These are phyloP conservation scores for Phylloporus sp. DNA, from an alignment of 768 basidiomycete species.

Conservation along the genomic window DNA sequence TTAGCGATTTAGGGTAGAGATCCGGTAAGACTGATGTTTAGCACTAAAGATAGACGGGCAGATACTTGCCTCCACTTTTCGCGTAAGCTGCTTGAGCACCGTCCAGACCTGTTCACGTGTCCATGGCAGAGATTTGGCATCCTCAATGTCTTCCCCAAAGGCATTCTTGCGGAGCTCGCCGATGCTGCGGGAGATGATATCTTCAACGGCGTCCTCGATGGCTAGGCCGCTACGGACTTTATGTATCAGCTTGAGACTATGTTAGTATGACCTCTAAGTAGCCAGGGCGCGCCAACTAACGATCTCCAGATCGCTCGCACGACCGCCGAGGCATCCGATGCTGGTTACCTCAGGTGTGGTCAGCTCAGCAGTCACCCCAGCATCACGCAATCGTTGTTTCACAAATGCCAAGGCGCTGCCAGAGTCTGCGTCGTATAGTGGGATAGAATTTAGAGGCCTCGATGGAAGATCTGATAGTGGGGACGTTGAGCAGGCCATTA, in stretches of 20 bases:
- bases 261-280: background rate
- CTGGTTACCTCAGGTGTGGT: constrained; percentile 51
- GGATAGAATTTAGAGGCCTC: constrained; percentile 75
- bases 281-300: constrained; percentile 40
- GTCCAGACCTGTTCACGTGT: constrained; percentile 84
- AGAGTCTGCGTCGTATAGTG: constrained; percentile 82
- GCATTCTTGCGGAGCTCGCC: constrained; percentile 85
- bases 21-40: too few relatives aligned
- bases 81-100: constrained; percentile 69
- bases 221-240: constrained; percentile 73
- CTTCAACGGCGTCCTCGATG: constrained; percentile 82
- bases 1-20: background rate
- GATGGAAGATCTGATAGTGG: constrained; percentile 64
- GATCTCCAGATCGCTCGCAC: constrained; percentile 84
- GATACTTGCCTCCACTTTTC: constrained; percentile 52
- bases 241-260: constrained; percentile 61
- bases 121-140: constrained; percentile 82
- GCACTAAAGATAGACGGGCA: too few relatives aligned
- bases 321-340: constrained; percentile 80
- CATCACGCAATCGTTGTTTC: constrained; percentile 67
- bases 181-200: constrained; percentile 77
- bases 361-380: constrained; percentile 49
- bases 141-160: constrained; percentile 90
- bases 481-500: background rate
- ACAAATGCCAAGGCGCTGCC: constrained; percentile 78